phyloP scores from a whole-genome alignment of 2,329 filamentous ascomycete genomes.

The Ceratocystis albifundus region DNA sequence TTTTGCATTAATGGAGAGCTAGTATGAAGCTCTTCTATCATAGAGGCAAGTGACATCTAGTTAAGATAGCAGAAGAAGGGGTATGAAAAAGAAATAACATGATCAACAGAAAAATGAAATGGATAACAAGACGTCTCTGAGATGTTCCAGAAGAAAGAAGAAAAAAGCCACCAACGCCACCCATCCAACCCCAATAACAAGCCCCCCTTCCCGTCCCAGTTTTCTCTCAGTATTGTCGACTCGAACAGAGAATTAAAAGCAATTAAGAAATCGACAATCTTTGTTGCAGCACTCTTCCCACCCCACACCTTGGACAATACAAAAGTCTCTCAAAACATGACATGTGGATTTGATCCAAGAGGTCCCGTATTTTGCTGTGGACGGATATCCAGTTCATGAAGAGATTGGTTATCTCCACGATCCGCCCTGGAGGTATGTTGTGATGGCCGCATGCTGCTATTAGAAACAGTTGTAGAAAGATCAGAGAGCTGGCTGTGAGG shows the following conservation, averaged over 20 bases:
- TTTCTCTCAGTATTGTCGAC: neutral
- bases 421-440: neutral
- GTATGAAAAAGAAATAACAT: slow-evolving; percentile 3
- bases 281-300: neutral
- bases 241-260: neutral
- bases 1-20: neutral
- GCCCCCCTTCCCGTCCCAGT: neutral
- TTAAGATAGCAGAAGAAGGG: neutral
- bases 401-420: slow-evolving; percentile 9
- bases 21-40: neutral
- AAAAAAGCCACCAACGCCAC: neutral
- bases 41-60: neutral
- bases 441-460: neutral
- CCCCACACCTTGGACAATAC: neutral
- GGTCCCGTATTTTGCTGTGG: slow-evolving; percentile 19
- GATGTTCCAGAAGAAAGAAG: neutral
- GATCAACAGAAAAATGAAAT: neutral
- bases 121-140: neutral
- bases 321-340: slow-evolving; percentile 5
- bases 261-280: neutral
- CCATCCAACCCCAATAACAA: neutral
- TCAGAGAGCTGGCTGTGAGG: neutral
- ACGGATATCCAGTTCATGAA: slow-evolving; percentile 12
- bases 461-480: neutral
- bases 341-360: slow-evolving; percentile 19